These are phyloP conservation scores for Microsporum canis DNA, from an alignment of 2,329 filamentous ascomycete genomes.

Conservation along the genomic window DNA sequence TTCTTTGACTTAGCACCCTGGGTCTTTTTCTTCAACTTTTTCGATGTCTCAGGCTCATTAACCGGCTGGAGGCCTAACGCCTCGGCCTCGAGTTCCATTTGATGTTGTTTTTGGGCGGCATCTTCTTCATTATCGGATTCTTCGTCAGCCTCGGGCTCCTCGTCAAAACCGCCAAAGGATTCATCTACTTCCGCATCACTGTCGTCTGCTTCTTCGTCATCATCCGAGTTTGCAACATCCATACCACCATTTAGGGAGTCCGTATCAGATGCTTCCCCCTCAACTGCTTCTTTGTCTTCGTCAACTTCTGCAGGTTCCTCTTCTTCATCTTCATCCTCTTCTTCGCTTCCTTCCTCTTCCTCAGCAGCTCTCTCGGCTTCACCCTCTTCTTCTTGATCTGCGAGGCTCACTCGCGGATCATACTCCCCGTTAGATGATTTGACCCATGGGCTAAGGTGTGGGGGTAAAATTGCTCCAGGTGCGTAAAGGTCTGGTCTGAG, in stretches of 20 bases:
- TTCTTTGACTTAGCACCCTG: conserved; percentile 57
- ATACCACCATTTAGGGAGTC: conserved; percentile 39
- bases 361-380: conserved; percentile 66
- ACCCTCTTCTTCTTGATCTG: conserved; percentile 75
- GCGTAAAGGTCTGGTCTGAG: conserved; percentile 79
- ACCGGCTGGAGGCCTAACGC: conserved; percentile 54
- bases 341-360: conserved; percentile 41
- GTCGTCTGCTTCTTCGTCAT: conserved; percentile 34
- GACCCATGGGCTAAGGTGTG: conserved; percentile 92
- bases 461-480: conserved; percentile 78
- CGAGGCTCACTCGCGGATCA: conserved; percentile 75
- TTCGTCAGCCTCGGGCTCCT: conserved; percentile 31
- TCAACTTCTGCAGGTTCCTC: conserved; percentile 29
- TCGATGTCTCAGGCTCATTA: conserved; percentile 38
- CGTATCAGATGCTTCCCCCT: conserved; percentile 37
- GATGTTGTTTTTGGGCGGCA: conserved; percentile 56
- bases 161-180: conserved; percentile 42
- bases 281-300: conserved; percentile 32
- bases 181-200: conserved; percentile 38
- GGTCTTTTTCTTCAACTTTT: conserved; percentile 50
- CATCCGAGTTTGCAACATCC: conserved; percentile 39
- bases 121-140: conserved; percentile 49
- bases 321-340: conserved; percentile 31
- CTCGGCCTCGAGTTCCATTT: conserved; percentile 87
- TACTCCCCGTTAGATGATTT: conserved; percentile 78